Conservation (phyloP, 768 basidiomycete species). For the Boletus bicolor region DNA sequence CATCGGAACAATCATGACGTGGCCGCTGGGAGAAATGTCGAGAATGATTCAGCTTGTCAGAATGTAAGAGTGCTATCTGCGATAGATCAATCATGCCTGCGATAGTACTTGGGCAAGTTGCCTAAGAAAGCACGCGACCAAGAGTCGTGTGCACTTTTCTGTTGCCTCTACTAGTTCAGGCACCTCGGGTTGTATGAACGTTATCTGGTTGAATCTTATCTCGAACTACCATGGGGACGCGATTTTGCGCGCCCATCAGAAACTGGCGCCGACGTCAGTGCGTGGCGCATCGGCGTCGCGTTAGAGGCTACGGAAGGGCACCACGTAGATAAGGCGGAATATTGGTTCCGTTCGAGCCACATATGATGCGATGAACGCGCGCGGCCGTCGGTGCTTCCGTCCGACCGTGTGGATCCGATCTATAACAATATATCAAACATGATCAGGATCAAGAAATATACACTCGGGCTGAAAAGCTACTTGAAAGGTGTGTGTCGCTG, state of each 20-base stretch:
- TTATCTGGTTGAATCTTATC: not conserved
- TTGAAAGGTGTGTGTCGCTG: too few species aligned
- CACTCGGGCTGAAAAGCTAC: too few species aligned
- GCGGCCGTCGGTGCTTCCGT: not conserved
- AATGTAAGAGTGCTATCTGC: not conserved
- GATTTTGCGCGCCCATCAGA: not conserved
- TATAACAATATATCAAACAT: not conserved
- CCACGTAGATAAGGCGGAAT: too few species aligned
- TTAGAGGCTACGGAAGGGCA: not conserved
- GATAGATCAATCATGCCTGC: not conserved
- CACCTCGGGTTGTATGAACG: not conserved
- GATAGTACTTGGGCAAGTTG: not conserved
- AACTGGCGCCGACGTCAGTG: too few species aligned
- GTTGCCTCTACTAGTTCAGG: not conserved
- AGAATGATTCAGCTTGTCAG: not conserved
- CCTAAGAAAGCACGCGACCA: not conserved
- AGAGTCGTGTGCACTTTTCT: too few species aligned
- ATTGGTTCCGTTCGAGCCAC: not conserved
- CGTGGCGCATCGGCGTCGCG: not conserved
- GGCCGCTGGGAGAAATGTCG: not conserved
- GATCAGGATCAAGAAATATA: not conserved
- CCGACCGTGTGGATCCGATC: not conserved
- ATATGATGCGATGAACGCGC: not conserved
- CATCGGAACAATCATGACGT: slow-evolving; percentile 5
- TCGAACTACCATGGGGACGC: not conserved